Conservation (phyloP, 2,329 filamentous ascomycete genomes). For the Graphiopsis chlorocephala region DNA sequence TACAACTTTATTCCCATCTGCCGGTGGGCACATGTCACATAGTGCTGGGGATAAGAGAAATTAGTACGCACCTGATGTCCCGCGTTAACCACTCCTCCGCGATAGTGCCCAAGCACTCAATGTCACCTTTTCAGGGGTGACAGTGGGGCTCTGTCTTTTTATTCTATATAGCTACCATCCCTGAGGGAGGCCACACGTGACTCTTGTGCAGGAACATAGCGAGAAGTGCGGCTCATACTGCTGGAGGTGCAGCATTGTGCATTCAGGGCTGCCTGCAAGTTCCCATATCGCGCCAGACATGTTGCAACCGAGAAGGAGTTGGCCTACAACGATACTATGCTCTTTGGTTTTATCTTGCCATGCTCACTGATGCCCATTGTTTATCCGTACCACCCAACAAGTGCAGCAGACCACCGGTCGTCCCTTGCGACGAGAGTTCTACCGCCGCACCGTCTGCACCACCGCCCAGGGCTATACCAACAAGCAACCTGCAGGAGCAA, state of each 20-base stretch:
- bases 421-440: no score
- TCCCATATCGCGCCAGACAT: not conserved
- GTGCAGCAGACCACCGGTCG: no score
- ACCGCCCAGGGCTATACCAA: no score
- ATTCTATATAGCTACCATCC: not conserved
- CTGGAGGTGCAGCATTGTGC: not conserved
- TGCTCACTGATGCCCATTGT: no score
- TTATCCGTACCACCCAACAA: no score
- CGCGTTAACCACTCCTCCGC: not conserved
- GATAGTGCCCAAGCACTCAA: not conserved
- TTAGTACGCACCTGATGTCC: not conserved
- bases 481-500: no score
- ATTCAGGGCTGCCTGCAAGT: not conserved
- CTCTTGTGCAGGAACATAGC: not conserved
- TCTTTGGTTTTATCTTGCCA: no score
- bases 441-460: no score
- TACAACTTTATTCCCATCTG: not conserved
- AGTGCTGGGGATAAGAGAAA: not conserved
- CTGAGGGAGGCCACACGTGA: not conserved
- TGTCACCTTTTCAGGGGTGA: not conserved
- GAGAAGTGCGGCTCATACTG: not conserved
- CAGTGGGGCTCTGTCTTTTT: no score
- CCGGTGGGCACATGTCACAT: not conserved
- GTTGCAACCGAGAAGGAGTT: not conserved
- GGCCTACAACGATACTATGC: not conserved